Base-by-base conservation (phyloP, 192 early-diverging fungal species). In the Umbelopsis ramanniana region DNA sequence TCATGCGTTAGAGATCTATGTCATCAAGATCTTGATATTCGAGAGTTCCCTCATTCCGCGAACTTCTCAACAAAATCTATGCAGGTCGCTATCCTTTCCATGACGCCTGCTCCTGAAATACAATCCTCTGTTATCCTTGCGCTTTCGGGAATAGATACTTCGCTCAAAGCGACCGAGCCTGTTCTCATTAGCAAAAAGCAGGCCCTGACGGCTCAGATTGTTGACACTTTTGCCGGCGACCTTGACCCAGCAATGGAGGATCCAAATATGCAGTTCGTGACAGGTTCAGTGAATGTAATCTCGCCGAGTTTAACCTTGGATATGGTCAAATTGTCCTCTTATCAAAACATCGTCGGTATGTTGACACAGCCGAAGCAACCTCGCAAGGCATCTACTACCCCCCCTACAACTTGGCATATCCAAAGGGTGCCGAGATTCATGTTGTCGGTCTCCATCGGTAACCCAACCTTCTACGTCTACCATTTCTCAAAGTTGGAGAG, bases 391-490 rank as follows among this genome's bases (percentile, higher is more conserved):
- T 43, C 40, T 11, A 6, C 40, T 6, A 29, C 19, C 0, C 26
- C 17, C 3, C 57, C 26, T 19, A 38, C 26, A 4, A 6, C 23
- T 14, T 37, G 57, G 57, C 57, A 63, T 3, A 63, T 63, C 2
- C 57, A 63, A 37, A 63, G 35, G 11, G 33, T 63, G n/a, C 57
- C 57, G 35, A 63, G 57, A 37, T 63, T 63, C 26, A 19, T 35
- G 33, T 35, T 63, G 33, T 6, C 57, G 2, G 5, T 63, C 0
- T 38, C 57, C 17, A 35, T 63, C 19, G n/a, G 33, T 12, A 63
- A 29, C 19, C 57, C 57, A 37, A 29, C 7, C 5, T 17, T 63
- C 6, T 63, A 37, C 12, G 37, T 63, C 26, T 29, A 22, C 33
- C 23, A 63, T 17, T 37, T 63, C 2, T 6, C 26, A 29, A 35